Percentiles rank a stretch among this genome's conserved stretches.
These are phyloP conservation scores for Clarireedia monteithiana DNA, from an alignment of 2,329 filamentous ascomycete species.

Conservation along the genomic window DNA sequence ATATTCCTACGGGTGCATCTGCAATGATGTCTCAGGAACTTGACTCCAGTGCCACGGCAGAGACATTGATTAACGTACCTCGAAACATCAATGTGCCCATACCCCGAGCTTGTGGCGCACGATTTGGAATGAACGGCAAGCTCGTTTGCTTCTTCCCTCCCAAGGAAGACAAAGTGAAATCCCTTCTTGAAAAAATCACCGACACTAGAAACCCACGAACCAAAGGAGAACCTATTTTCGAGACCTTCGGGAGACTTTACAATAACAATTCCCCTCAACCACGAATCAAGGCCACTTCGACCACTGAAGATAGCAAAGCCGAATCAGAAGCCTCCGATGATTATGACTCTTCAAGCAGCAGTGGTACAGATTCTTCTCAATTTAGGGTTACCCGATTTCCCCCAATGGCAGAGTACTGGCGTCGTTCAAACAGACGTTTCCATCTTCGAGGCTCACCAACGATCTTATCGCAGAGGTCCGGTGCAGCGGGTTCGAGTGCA, in stretches of 20 bases:
- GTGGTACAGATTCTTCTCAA: conserved; percentile 29
- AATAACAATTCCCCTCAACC: conserved; percentile 40
- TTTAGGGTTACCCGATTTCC: conserved; percentile 25
- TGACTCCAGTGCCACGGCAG: conserved; percentile 43
- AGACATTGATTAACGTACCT: conserved; percentile 43
- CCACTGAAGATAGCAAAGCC: conserved; percentile 30
- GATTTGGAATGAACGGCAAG: conserved; percentile 54
- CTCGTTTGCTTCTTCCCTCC: conserved; percentile 63
- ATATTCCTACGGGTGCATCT: conserved; percentile 29
- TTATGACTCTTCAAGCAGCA: conserved; percentile 25
- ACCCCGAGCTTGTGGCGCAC: conserved; percentile 51
- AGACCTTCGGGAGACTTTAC: conserved; percentile 54
- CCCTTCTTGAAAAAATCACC: conserved; percentile 38
- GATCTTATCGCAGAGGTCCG: conserved; percentile 27
- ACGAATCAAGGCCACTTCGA: conserved; percentile 30
- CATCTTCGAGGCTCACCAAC: conserved; percentile 26
- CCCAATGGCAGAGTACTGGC: conserved; percentile 23
- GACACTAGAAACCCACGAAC: conserved; percentile 40
- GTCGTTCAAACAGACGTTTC: conserved; percentile 18
- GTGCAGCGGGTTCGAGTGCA: conserved; percentile 14
- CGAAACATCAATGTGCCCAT: conserved; percentile 45
- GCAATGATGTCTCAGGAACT: conserved; percentile 57
- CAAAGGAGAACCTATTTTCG: conserved; percentile 47
- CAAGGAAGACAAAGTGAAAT: conserved; percentile 49
- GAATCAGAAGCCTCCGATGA: conserved; percentile 32